Conservation (phyloP, 2,329 filamentous ascomycete species). For the Kalmusia sp. region DNA sequence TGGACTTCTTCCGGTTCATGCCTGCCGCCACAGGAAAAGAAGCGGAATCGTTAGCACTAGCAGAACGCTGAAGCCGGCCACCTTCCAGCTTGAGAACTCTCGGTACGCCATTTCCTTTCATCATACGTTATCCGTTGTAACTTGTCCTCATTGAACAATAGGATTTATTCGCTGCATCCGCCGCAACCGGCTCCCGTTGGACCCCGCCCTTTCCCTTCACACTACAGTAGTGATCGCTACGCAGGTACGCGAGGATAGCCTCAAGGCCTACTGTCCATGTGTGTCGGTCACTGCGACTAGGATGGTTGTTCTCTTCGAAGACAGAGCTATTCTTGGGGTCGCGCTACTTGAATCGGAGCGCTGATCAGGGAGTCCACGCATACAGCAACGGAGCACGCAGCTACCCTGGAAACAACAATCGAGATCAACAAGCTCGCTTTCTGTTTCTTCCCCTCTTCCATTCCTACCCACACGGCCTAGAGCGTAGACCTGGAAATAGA, state of each 20-base stretch:
- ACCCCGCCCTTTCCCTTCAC: background rate
- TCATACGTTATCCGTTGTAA: slow-evolving; percentile 8
- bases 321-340: background rate
- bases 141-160: background rate
- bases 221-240: background rate
- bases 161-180: background rate
- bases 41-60: too few relatives aligned
- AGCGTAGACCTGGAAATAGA: background rate
- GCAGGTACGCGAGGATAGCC: background rate
- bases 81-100: slow-evolving; percentile 13
- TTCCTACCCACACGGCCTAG: too few relatives aligned
- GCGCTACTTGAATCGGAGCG: background rate
- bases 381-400: background rate
- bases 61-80: background rate
- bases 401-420: too few relatives aligned
- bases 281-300: too few relatives aligned
- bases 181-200: background rate
- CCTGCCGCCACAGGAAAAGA: background rate
- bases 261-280: too few relatives aligned
- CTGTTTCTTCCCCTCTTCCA: too few relatives aligned
- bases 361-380: background rate
- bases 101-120: slow-evolving; percentile 6
- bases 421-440: too few relatives aligned
- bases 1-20: too few relatives aligned
- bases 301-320: too few relatives aligned